phyloP scores from a whole-genome alignment of 352 stramenopile species.

The Pythium monospermum region DNA sequence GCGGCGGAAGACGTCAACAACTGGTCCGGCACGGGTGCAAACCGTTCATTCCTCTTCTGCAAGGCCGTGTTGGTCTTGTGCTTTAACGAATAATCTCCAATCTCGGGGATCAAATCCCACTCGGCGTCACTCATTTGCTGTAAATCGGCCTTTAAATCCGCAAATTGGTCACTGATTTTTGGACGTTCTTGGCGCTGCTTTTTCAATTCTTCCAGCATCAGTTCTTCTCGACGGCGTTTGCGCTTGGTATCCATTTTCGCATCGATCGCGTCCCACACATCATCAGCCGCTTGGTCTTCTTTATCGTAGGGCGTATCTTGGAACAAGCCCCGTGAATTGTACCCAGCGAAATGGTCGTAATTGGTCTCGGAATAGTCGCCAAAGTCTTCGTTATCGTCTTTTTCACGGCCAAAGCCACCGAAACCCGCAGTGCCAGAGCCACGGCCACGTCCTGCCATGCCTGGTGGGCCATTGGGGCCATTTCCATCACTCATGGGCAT shows the following conservation, averaged over 20 bases:
- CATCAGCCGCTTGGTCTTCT: constrained; percentile 96
- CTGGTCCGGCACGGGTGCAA: constrained; percentile 94
- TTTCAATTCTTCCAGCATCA: constrained; percentile 84
- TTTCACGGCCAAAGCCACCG: constrained; percentile 79
- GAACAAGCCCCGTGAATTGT: constrained; percentile 81
- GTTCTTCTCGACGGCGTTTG: constrained; percentile 85
- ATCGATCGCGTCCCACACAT: constrained; percentile 94
- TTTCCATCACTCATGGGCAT: constrained; percentile 23
- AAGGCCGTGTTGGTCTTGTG: constrained; percentile 89
- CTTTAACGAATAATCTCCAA: constrained; percentile 94
- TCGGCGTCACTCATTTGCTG: constrained; percentile 89
- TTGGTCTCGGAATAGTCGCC: constrained; percentile 90
- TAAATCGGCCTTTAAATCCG: constrained; percentile 94
- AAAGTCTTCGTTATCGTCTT: constrained; percentile 84
- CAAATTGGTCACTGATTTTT: constrained; percentile 97
- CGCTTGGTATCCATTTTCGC: constrained; percentile 92
- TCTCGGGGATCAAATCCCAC: constrained; percentile 96
- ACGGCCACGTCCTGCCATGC: constrained; percentile 36
- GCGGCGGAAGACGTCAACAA: constrained; percentile 69
- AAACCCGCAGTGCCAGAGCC: constrained; percentile 77
- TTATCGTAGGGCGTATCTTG: constrained; percentile 93
- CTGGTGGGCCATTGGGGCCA: constrained; percentile 8
- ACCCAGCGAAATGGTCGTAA: constrained; percentile 90
- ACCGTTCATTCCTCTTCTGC: constrained; percentile 91
- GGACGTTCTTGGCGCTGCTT: constrained; percentile 79